Evolutionary conservation across 495 filamentous ascomycete genomes (phyloP).

Genomic region (Hypoxylon cercidicola): DNA sequence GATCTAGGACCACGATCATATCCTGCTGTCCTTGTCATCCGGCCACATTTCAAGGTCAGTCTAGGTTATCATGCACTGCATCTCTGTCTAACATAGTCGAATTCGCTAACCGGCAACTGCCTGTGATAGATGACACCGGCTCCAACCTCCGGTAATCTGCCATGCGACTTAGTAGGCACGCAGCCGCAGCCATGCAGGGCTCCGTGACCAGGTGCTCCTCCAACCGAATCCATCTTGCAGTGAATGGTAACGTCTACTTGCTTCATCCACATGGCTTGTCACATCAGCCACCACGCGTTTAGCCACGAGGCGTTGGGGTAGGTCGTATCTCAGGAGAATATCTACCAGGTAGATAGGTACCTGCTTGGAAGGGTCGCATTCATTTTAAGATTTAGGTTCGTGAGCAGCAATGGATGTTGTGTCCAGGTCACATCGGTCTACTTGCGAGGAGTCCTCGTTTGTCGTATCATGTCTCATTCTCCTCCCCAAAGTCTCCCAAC

Average conservation of each 20-base stretch:
- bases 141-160: constrained; percentile 7
- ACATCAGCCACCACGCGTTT: background rate
- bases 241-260: constrained; percentile 2
- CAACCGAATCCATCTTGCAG: background rate
- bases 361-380: background rate
- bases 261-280: constrained; percentile 13
- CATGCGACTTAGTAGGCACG: constrained; percentile 16
- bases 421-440: constrained; percentile 19
- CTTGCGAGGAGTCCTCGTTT: constrained; percentile 2
- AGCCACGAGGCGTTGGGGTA: background rate
- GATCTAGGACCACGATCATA: too few species aligned
- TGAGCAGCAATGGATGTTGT: constrained; percentile 25
- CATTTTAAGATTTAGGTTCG: constrained; percentile 6
- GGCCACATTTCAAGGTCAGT: background rate
- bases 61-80: background rate
- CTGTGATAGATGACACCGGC: constrained; percentile 20
- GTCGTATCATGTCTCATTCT: constrained; percentile 25
- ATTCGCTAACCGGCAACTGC: background rate
- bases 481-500: background rate
- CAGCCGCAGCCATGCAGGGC: constrained; percentile 15
- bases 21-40: too few species aligned
- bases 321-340: background rate
- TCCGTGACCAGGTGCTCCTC: background rate
- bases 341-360: background rate
- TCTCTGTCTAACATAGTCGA: background rate